Evolutionary conservation across 768 basidiomycete species (phyloP), one percentile per base, ranked within the genome.

Genomic region (Amanita pallidorosea): DNA sequence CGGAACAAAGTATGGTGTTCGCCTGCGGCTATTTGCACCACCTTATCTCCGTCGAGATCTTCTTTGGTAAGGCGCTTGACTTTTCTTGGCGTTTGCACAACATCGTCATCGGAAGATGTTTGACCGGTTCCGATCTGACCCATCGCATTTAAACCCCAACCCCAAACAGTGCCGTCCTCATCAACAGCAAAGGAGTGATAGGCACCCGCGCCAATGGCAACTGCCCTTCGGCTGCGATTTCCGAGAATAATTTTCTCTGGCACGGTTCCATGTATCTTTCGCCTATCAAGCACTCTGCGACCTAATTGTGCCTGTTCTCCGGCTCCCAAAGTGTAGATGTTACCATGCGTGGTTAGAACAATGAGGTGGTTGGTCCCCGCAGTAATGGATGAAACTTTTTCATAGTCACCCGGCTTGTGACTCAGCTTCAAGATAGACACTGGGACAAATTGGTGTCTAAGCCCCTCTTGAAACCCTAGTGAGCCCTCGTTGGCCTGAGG

Each of bases 121-220:
- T 65, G 71, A 5, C 75, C 76, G 0, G 85, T 82, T 29, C 87
- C 88, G 1, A 79, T 80, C 65, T 90, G 88, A 25, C 85, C 93
- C 83, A 76, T 87, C 66, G 72, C 88, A 65, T 98, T 96, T 53
- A 93, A 71, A n/a, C 95, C 95, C 95, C 95, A 97, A 11, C 81
- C 91, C 83, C 85, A 97, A 7, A 95, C 86, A 45, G 76, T 79
- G 25, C 91, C 93, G 5, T 73, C 68, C 47, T 85, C 78, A 62
- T 92, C 85, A 51, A 97, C 81, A 2, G 93, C 94, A 60, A 96
- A 97, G 0, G 91, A 94, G 60, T 89, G 86, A 65, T 82, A 88
- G 47, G 76, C 75, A 6, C 95, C 94, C 0, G 91, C 78, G 4
- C 91, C 91, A 54, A 97, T 70, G 37, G 67, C 69, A 11, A 83